Conservation (phyloP, 2,329 filamentous ascomycete species). For the Paecilomyces sp. region DNA sequence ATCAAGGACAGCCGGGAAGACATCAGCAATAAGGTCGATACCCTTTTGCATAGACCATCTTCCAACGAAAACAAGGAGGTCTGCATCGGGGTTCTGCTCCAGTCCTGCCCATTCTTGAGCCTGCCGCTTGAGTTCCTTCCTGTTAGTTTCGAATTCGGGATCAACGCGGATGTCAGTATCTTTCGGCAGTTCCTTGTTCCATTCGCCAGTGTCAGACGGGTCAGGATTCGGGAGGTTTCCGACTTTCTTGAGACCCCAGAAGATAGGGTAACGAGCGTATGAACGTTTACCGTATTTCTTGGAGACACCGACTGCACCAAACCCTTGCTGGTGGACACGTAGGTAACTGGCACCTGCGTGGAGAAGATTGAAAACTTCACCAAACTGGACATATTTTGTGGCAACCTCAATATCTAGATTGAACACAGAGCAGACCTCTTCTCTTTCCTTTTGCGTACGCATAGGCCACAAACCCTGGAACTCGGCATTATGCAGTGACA, state of each 20-base stretch:
- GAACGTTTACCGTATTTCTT: constrained; percentile 63
- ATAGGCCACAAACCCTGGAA: constrained; percentile 65
- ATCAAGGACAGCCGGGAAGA: constrained; percentile 57
- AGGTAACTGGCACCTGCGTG: constrained; percentile 62
- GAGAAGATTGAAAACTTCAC: constrained; percentile 61
- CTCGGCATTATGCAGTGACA: constrained; percentile 63
- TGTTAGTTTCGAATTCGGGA: constrained; percentile 45
- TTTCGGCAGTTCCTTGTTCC: constrained; percentile 48
- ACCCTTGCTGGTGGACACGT: constrained; percentile 59
- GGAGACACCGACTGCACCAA: constrained; percentile 61
- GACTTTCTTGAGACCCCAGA: constrained; percentile 59
- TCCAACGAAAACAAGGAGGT: constrained; percentile 62
- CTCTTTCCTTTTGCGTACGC: constrained; percentile 53
- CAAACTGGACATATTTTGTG: constrained; percentile 58
- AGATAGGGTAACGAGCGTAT: constrained; percentile 60
- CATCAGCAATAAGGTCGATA: constrained; percentile 61
- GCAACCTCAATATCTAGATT: constrained; percentile 53
- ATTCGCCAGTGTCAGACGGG: constrained; percentile 56
- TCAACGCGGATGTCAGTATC: constrained; percentile 47
- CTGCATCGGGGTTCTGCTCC: constrained; percentile 53
- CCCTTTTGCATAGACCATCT: constrained; percentile 65
- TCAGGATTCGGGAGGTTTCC: constrained; percentile 60
- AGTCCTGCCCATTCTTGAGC: constrained; percentile 63
- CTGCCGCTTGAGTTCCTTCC: constrained; percentile 50
- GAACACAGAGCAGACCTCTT: constrained; percentile 59